Percentiles rank a stretch among this genome's conserved stretches.
Conservation (phyloP, 2,329 filamentous ascomycete species). For the Xenoacremonium recifei region DNA sequence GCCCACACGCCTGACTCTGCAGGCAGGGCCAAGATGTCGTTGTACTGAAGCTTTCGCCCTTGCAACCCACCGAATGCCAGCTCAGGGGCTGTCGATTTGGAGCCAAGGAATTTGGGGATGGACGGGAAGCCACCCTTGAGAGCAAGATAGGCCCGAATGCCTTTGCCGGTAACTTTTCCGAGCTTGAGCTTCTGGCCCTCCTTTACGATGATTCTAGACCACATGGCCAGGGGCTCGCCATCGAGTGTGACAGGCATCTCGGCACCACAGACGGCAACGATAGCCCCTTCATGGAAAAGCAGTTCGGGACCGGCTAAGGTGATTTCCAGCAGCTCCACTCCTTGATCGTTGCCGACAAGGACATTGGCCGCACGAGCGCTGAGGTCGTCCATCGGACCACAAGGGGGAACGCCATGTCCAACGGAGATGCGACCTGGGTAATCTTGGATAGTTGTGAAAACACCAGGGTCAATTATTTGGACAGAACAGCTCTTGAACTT, state of each 20-base stretch:
- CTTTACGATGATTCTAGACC: slow-evolving; percentile 49
- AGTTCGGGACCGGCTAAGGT: slow-evolving; percentile 60
- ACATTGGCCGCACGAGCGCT: slow-evolving; percentile 57
- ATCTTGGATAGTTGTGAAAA: slow-evolving; percentile 59
- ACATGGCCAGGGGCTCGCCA: slow-evolving; percentile 48
- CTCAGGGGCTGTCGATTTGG: not conserved
- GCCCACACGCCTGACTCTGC: too few species aligned
- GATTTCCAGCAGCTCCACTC: slow-evolving; percentile 56
- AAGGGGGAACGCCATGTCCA: slow-evolving; percentile 57
- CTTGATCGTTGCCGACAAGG: slow-evolving; percentile 54
- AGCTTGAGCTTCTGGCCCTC: slow-evolving; percentile 49
- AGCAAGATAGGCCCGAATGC: slow-evolving; percentile 58
- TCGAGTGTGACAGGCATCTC: slow-evolving; percentile 51
- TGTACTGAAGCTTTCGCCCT: not conserved
- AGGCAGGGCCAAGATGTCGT: not conserved
- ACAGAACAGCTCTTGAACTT: slow-evolving; percentile 48
- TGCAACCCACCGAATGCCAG: not conserved
- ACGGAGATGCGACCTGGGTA: slow-evolving; percentile 54
- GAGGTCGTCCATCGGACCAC: slow-evolving; percentile 62
- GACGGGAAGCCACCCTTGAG: slow-evolving; percentile 36
- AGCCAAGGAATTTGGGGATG: not conserved
- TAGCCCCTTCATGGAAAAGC: slow-evolving; percentile 50
- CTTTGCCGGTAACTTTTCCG: slow-evolving; percentile 47
- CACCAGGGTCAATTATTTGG: slow-evolving; percentile 54
- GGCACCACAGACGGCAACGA: slow-evolving; percentile 58